Evolutionary conservation across 495 filamentous ascomycete genomes (phyloP).

Genomic region (Entonaema liquescens): DNA sequence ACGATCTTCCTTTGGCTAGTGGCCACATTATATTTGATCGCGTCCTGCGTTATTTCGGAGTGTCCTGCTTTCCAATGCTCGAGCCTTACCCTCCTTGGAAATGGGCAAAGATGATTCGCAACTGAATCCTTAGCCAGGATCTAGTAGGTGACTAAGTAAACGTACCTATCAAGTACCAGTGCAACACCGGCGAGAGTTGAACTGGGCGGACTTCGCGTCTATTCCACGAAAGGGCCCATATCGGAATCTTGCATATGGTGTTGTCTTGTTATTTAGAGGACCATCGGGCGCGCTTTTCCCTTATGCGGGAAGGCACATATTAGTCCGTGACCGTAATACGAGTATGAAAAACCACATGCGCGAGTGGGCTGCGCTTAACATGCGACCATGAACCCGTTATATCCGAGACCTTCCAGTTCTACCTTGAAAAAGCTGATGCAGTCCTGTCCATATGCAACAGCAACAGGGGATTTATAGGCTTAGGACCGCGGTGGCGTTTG

Average conservation of each 20-base stretch:
- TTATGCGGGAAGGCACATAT: slow-evolving; percentile 5
- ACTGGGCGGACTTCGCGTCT: neutral
- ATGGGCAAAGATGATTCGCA: neutral
- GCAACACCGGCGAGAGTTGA: neutral
- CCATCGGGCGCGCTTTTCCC: neutral
- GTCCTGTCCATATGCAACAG: neutral
- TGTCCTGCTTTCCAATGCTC: neutral
- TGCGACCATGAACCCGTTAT: slow-evolving; percentile 5
- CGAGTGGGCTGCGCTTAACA: slow-evolving; percentile 12
- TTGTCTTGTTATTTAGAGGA: neutral
- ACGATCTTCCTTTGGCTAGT: slow-evolving; percentile 5
- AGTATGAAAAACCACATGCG: slow-evolving; percentile 7
- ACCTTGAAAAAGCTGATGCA: slow-evolving; percentile 2
- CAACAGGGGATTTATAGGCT: neutral
- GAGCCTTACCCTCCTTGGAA: neutral
- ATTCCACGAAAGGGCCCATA: slow-evolving; percentile 1
- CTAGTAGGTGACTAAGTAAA: no score
- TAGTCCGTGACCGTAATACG: neutral
- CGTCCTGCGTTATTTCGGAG: neutral
- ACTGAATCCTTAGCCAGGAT: no score
- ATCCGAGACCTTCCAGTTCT: neutral
- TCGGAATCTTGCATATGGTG: slow-evolving; percentile 9
- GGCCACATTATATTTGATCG: neutral
- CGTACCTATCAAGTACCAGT: no score
- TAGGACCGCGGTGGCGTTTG: neutral